Percentiles rank a stretch among this genome's conserved stretches.
These are phyloP conservation scores for Fusarium sulawesiense DNA, from an alignment of 2,329 filamentous ascomycete genomes.

Conservation along the genomic window DNA sequence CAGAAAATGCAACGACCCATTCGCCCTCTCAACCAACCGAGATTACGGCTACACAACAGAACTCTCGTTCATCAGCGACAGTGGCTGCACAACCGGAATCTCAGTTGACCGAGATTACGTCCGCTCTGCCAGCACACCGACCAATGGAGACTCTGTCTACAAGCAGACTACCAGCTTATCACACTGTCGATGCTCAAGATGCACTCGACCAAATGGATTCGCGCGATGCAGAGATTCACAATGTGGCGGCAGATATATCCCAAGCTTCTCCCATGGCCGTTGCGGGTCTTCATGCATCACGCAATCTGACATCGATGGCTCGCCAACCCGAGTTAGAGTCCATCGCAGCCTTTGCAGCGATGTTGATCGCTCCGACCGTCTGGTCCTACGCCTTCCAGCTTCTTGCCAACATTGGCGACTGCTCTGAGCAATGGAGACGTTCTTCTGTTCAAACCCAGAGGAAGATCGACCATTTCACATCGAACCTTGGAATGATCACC, in stretches of 20 bases:
- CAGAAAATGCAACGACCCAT: constrained; percentile 5
- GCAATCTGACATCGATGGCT: constrained; percentile 3
- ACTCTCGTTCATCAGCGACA: neutral
- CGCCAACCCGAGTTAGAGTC: constrained; percentile 1
- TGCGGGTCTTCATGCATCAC: constrained; percentile 1
- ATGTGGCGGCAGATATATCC: constrained; percentile 19
- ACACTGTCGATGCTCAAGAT: constrained; percentile 6
- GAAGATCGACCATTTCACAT: neutral
- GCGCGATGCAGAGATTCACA: constrained; percentile 26
- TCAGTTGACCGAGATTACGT: neutral
- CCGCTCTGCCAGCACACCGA: neutral
- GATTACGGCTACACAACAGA: neutral
- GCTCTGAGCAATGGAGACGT: neutral
- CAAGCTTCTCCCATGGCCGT: constrained; percentile 6
- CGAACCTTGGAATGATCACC: neutral
- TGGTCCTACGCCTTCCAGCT: constrained; percentile 20
- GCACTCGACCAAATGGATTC: constrained; percentile 7
- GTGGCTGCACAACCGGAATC: neutral
- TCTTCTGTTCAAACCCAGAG: neutral
- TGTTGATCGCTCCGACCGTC: constrained; percentile 16
- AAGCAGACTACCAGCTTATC: neutral
- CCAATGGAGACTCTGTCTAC: neutral
- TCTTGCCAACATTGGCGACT: neutral
- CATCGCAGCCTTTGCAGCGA: constrained; percentile 12
- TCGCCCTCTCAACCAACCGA: neutral